A percentile compares a stretch with the other conserved stretches of the same genome.
Evolutionary conservation across 495 filamentous ascomycete genomes (phyloP).

Genomic region (Chaetomium tenue): DNA sequence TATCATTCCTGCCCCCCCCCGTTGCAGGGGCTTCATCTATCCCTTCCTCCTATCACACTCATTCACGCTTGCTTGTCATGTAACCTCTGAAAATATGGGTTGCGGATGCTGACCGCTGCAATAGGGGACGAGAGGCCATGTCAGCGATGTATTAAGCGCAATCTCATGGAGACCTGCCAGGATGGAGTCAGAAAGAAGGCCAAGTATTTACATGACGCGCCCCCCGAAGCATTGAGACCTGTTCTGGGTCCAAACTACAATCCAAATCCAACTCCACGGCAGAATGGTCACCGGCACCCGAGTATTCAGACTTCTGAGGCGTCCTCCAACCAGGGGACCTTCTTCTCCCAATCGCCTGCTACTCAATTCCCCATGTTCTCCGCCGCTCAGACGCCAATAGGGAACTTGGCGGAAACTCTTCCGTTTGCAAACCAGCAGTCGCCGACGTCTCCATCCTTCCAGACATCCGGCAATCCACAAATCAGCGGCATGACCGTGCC

Average conservation of each 20-base stretch:
- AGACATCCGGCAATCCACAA: conserved; percentile 34
- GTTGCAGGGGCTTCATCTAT: neutral
- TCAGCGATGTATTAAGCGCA: conserved; percentile 88
- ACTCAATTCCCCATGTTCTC: conserved; percentile 40
- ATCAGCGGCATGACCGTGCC: conserved; percentile 34
- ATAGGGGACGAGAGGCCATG: conserved; percentile 80
- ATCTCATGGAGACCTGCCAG: conserved; percentile 83
- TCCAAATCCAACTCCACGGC: conserved; percentile 41
- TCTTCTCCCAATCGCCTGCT: conserved; percentile 41
- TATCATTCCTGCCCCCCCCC: neutral
- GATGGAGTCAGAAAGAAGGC: conserved; percentile 98
- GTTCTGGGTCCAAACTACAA: conserved; percentile 57
- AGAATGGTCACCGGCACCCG: conserved; percentile 34
- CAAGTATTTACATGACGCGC: conserved; percentile 96
- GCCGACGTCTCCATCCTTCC: conserved; percentile 68
- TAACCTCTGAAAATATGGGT: neutral
- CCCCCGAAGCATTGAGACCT: conserved; percentile 63
- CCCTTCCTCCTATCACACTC: neutral
- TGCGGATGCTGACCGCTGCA: conserved; percentile 13
- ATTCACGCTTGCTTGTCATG: conserved; percentile 1
- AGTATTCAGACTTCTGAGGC: conserved; percentile 38
- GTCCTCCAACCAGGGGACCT: conserved; percentile 34
- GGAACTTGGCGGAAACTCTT: conserved; percentile 45
- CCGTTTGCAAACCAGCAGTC: conserved; percentile 63
- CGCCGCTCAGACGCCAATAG: conserved; percentile 29